These are phyloP conservation scores for Cardiospermum halicacabum DNA, from an alignment of 345 rosid species.

Conservation along the genomic window DNA sequence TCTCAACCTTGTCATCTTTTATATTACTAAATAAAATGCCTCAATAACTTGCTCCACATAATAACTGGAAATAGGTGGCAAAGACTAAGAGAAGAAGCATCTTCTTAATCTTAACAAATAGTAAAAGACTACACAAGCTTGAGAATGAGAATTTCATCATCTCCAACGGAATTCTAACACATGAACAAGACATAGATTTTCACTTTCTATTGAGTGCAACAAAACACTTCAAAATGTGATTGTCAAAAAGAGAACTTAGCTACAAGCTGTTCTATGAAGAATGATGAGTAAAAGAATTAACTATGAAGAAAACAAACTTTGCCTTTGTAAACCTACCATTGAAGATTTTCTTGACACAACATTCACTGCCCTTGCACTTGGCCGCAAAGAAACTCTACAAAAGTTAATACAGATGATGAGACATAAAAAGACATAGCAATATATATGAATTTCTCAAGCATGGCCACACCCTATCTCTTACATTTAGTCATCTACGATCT, in stretches of 20 bases:
- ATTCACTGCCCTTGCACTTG: conserved; percentile 31
- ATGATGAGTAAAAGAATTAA: not conserved
- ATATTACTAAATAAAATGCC: not conserved
- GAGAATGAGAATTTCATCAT: not conserved
- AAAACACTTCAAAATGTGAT: not conserved
- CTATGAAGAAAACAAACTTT: conserved; percentile 4
- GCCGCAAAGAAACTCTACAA: conserved; percentile 39
- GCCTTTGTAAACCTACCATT: conserved; percentile 31
- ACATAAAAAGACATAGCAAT: not conserved
- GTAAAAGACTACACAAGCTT: not conserved
- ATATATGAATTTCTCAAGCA: not conserved
- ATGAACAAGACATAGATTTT: not conserved
- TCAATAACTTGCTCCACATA: not conserved
- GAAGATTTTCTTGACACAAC: conserved; percentile 34
- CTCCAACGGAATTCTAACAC: not conserved
- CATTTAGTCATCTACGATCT: not conserved
- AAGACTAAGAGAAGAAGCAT: not conserved
- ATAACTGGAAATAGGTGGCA: not conserved
- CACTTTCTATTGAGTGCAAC: not conserved
- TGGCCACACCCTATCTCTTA: not conserved
- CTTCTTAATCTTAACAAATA: not conserved
- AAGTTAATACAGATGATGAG: conserved; percentile 8
- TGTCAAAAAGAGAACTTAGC: not conserved
- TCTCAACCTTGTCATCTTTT: not conserved
- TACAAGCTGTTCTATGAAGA: not conserved